Percentiles rank a stretch among this genome's conserved stretches.
These are phyloP conservation scores for Macadamia tetraphylla DNA, from an alignment of 164 flowering plant species.

Conservation along the genomic window DNA sequence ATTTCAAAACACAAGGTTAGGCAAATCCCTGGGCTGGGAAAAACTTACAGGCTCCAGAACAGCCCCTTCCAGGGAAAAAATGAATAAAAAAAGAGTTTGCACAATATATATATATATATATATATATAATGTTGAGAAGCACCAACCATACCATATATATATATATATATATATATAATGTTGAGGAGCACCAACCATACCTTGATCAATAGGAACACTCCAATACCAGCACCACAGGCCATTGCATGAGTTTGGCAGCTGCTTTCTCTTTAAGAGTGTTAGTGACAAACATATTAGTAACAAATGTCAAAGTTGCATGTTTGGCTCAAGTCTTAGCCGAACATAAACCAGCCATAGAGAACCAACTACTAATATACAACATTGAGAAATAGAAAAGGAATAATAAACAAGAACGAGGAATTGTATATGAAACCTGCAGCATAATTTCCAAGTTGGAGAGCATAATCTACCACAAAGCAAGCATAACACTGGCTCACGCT, in stretches of 20 bases:
- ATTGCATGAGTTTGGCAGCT: constrained; percentile 67
- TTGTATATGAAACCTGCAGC: constrained; percentile 69
- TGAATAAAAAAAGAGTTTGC: not conserved
- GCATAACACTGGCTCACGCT: constrained; percentile 76
- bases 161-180: not conserved
- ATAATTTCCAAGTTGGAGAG: constrained; percentile 65
- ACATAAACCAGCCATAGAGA: constrained; percentile 1
- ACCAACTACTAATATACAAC: not conserved
- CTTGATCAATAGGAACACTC: constrained; percentile 73
- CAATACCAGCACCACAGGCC: constrained; percentile 87
- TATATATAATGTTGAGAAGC: not conserved
- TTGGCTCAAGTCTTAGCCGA: not conserved
- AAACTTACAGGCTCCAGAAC: no score
- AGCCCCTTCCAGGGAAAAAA: not conserved
- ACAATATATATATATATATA: not conserved
- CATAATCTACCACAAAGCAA: constrained; percentile 87
- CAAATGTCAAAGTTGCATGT: constrained; percentile 1
- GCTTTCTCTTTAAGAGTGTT: constrained; percentile 41
- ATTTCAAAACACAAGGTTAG: no score
- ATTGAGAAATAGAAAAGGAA: not conserved
- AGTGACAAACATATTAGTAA: not conserved
- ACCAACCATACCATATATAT: constrained; percentile 33
- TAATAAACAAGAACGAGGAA: not conserved
- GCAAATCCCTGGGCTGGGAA: no score
- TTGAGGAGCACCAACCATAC: constrained; percentile 29